Evolutionary conservation across 2,329 filamentous ascomycete species (phyloP).

Genomic region (Penicillium sp.): DNA sequence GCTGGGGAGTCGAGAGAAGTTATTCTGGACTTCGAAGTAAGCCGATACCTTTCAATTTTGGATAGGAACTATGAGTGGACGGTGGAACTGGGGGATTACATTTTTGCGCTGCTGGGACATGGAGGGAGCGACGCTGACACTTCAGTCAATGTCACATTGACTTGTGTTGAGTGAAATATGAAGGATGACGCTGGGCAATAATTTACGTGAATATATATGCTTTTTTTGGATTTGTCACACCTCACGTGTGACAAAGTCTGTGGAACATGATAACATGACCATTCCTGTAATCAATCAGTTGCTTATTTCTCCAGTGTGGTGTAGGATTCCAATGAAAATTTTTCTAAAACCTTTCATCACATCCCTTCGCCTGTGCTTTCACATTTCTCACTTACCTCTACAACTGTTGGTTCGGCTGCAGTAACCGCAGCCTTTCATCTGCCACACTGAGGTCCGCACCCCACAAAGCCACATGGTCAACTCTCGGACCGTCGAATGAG

Average conservation of each 20-base stretch:
- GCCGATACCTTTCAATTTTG: conserved; percentile 46
- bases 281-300: too few relatives aligned
- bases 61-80: conserved; percentile 46
- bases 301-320: too few relatives aligned
- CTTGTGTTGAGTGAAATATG: conserved; percentile 25
- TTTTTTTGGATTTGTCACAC: too few relatives aligned
- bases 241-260: too few relatives aligned
- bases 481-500: not conserved
- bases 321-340: too few relatives aligned
- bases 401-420: not conserved
- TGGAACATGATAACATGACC: too few relatives aligned
- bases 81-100: conserved; percentile 46
- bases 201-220: too few relatives aligned
- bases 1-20: conserved; percentile 33
- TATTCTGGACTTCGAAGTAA: conserved; percentile 4
- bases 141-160: conserved; percentile 38
- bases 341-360: too few relatives aligned
- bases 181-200: not conserved
- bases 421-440: not conserved
- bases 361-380: not conserved
- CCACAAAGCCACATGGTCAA: not conserved
- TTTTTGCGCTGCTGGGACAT: conserved; percentile 45
- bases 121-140: conserved; percentile 39
- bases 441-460: not conserved
- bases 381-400: not conserved